Base-by-base conservation (phyloP, 352 stramenopile genomes). In the Thalassiosira livingstoniorum region DNA sequence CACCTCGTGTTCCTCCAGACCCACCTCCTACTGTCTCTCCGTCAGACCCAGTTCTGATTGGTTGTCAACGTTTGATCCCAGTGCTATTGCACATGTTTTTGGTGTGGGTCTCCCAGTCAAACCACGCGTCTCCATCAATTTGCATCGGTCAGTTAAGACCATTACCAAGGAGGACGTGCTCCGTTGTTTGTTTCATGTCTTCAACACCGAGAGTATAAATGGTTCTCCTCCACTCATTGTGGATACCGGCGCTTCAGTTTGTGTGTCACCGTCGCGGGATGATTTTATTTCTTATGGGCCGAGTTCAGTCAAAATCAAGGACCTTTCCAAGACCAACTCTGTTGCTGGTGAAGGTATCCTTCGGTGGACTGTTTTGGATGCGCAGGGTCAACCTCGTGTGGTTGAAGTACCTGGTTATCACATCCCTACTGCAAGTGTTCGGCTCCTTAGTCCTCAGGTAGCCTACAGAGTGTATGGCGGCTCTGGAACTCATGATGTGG, bases 221-320 rank as follows among this genome's bases (percentile, higher is more conserved):
- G n/a, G n/a, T n/a, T n/a, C n/a, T n/a, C n/a, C n/a, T n/a, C 47
- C 58, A 42, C 47, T 58, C 5, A 58, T 58, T 23, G 27, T 58
- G 21, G 47, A 58, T n/a, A 58, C 11, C 7, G 47, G 47, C 47
- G 47, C 47, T 5, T 58, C 47, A 10, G 47, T 58, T 4, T 58
- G 47, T 58, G 27, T 58, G 4, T 58, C 47, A 29, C 47, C 47
- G 27, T 27, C 4, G 21, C 21, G 21, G 4, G 47, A 58, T 11
- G 47, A 58, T n/a, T 58, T 58, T 58, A n/a, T 58, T 11, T 10
- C 11, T 10, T 58, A 58, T 58, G 5, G 47, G 11, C 4, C 5
- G 4, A 58, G 47, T n/a, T 29, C 21, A 27, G n/a, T 23, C 11
- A 58, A 58, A 58, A 58, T 58, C 47, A 58, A 58, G n/a, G 47